A percentile compares a stretch with the other conserved stretches of the same genome.
Conservation (phyloP, 805 yeast species). For the Lipomyces orientalis region DNA sequence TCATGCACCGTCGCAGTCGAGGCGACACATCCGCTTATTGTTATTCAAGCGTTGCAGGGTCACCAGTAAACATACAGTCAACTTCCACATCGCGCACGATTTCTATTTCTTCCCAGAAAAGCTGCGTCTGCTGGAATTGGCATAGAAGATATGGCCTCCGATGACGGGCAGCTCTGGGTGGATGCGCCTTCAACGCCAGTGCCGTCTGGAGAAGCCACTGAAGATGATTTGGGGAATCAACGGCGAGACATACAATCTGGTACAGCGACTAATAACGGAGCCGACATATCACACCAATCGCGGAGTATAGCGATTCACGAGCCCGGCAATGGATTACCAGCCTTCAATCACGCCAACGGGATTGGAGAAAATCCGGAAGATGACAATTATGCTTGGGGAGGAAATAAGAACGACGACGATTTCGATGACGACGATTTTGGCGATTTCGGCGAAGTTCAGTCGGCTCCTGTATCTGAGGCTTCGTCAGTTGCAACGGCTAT, state of each 20-base stretch:
- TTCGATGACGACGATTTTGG: slow-evolving; percentile 34
- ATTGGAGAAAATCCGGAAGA: neutral
- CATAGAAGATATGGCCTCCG: slow-evolving; percentile 4
- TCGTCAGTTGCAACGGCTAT: slow-evolving; percentile 8
- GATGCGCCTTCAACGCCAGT: slow-evolving; percentile 12
- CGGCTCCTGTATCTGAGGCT: slow-evolving; percentile 6
- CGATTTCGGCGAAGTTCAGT: slow-evolving; percentile 32
- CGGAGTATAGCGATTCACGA: neutral
- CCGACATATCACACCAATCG: neutral
- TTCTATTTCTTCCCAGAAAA: neutral
- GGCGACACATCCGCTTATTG: neutral
- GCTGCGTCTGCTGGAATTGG: neutral
- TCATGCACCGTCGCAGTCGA: neutral
- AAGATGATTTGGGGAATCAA: neutral
- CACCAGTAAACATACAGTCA: neutral
- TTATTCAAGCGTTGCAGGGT: too few relatives aligned
- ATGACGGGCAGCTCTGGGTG: slow-evolving; percentile 20
- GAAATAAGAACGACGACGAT: slow-evolving; percentile 6
- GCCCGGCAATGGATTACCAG: neutral
- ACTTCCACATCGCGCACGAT: neutral
- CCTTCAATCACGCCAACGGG: too few relatives aligned
- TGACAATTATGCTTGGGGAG: slow-evolving; percentile 8
- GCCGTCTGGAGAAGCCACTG: neutral
- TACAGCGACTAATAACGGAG: neutral
- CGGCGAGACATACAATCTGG: neutral